Conservation (phyloP, 352 stramenopile species). For the Phytopythium delawarense region DNA sequence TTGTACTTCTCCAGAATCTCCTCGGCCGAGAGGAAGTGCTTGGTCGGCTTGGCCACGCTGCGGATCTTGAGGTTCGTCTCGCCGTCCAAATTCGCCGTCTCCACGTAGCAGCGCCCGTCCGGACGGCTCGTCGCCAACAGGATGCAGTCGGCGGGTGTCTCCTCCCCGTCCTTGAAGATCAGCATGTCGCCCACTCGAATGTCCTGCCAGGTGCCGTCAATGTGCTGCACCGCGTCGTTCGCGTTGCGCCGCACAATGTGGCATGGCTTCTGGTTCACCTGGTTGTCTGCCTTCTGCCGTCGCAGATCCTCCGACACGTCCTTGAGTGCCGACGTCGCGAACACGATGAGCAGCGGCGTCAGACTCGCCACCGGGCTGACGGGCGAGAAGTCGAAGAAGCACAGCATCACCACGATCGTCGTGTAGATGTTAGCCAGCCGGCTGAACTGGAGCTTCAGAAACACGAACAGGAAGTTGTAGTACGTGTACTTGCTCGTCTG, state of each 20-base stretch:
- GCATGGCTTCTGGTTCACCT: conserved; percentile 73
- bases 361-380: conserved; percentile 81
- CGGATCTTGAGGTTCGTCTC: conserved; percentile 89
- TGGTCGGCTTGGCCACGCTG: conserved; percentile 69
- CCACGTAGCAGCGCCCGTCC: conserved; percentile 79
- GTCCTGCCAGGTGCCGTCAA: conserved; percentile 77
- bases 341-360: conserved; percentile 83
- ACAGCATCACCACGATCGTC: conserved; percentile 85
- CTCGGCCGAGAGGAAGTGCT: conserved; percentile 67
- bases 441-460: conserved; percentile 90
- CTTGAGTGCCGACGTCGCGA: conserved; percentile 85
- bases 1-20: conserved; percentile 67
- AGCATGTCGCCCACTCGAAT: conserved; percentile 83
- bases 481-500: conserved; percentile 89
- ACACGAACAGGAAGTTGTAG: conserved; percentile 89
- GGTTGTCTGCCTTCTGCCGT: conserved; percentile 67
- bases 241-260: conserved; percentile 71
- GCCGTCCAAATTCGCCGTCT: conserved; percentile 85
- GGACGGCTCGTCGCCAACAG: conserved; percentile 68
- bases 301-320: conserved; percentile 82
- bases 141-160: conserved; percentile 80
- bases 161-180: conserved; percentile 76
- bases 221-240: conserved; percentile 51
- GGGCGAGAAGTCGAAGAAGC: conserved; percentile 86
- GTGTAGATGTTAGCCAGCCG: conserved; percentile 88